phyloP scores from a whole-genome alignment of 306 rosid genomes.

The Alnus rubra region DNA sequence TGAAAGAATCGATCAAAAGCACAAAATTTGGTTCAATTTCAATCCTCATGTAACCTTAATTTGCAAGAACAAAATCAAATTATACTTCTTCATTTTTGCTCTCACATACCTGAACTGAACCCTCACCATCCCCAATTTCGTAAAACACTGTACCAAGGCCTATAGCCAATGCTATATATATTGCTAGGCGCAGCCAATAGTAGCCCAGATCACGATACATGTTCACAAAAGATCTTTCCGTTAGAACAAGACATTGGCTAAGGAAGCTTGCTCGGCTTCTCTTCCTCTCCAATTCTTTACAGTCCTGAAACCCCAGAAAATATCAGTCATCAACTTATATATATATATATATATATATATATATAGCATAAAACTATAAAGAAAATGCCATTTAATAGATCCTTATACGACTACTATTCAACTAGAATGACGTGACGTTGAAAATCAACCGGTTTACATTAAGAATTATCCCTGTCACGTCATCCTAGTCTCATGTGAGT shows the following conservation, averaged over 20 bases:
- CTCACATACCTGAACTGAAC: constrained; percentile 38
- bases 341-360: too few species aligned
- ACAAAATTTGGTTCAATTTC: not conserved
- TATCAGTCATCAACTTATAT: not conserved
- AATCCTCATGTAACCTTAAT: not conserved
- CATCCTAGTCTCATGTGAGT: too few species aligned
- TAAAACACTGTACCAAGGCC: constrained; percentile 49
- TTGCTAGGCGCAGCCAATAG: constrained; percentile 59
- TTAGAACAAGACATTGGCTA: constrained; percentile 49
- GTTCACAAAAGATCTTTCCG: constrained; percentile 61
- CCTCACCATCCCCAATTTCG: constrained; percentile 29
- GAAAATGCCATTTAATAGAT: too few species aligned
- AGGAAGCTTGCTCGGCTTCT: constrained; percentile 48
- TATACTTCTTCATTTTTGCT: not conserved
- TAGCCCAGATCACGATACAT: constrained; percentile 68
- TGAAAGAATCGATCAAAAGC: constrained; percentile 3
- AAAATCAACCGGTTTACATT: too few species aligned
- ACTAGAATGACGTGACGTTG: too few species aligned
- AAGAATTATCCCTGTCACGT: too few species aligned
- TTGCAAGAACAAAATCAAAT: not conserved
- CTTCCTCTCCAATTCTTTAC: constrained; percentile 30
- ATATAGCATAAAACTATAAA: too few species aligned
- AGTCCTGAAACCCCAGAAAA: constrained; percentile 24
- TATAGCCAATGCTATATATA: constrained; percentile 40
- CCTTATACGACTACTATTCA: too few species aligned